Evolutionary conservation across 495 filamentous ascomycete genomes (phyloP).

Genomic region (Platismatia glauca): DNA sequence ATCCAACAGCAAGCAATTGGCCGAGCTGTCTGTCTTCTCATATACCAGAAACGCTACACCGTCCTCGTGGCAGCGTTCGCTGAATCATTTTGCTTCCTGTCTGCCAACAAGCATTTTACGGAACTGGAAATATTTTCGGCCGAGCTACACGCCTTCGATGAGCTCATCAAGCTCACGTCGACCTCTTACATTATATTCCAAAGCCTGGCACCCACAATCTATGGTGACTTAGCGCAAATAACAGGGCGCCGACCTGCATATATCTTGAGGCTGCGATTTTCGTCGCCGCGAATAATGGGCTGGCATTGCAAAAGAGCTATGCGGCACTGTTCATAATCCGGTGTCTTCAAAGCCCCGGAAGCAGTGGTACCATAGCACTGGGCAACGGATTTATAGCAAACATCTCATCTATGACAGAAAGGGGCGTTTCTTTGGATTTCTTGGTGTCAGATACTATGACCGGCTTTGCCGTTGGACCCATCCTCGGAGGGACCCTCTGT

Average conservation of each 20-base stretch:
- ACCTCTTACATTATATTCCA: constrained; percentile 42
- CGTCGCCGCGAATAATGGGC: constrained; percentile 39
- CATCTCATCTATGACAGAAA: constrained; percentile 34
- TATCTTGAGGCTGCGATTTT: constrained; percentile 37
- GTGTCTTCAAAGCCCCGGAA: constrained; percentile 41
- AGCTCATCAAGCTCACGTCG: constrained; percentile 39
- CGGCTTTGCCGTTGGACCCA: constrained; percentile 49
- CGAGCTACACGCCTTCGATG: constrained; percentile 33
- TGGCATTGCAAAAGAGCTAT: constrained; percentile 38
- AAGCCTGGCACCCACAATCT: constrained; percentile 41
- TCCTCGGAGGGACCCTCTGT: constrained; percentile 55
- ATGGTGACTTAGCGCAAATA: too few species aligned
- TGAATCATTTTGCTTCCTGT: constrained; percentile 35
- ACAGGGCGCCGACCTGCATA: constrained; percentile 40
- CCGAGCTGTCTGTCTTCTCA: constrained; percentile 21
- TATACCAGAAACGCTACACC: constrained; percentile 25
- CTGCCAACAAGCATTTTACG: constrained; percentile 39
- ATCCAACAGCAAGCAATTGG: neutral
- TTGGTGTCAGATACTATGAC: constrained; percentile 32
- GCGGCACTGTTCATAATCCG: constrained; percentile 42
- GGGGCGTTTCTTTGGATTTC: constrained; percentile 39
- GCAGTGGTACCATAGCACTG: constrained; percentile 37
- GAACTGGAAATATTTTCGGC: constrained; percentile 30
- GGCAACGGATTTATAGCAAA: constrained; percentile 37
- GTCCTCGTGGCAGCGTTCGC: constrained; percentile 30